A percentile compares a stretch with the other conserved stretches of the same genome.
Evolutionary conservation across 2,329 filamentous ascomycete genomes (phyloP).

Genomic region (Rugonectria rugulosa): DNA sequence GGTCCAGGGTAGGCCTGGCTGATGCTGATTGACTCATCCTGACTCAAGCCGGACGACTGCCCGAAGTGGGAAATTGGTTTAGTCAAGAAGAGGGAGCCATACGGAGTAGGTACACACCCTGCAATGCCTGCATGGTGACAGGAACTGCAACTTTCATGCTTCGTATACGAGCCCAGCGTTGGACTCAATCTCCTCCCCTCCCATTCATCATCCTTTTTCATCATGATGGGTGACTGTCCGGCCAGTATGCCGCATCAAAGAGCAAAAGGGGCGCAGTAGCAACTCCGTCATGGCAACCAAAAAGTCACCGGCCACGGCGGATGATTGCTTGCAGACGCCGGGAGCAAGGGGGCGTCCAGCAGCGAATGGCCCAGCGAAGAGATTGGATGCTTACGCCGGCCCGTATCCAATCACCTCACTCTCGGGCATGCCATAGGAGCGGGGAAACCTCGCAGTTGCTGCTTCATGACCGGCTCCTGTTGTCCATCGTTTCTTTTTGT

Average conservation of each 20-base stretch:
- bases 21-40: conserved; percentile 19
- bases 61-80: conserved; percentile 13
- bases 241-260: too few relatives aligned
- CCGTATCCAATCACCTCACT: conserved; percentile 22
- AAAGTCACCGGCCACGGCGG: conserved; percentile 1
- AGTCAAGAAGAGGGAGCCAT: background rate
- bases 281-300: conserved; percentile 4
- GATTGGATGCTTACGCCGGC: conserved; percentile 23
- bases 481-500: conserved; percentile 10
- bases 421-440: conserved; percentile 8
- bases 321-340: conserved; percentile 9
- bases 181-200: background rate
- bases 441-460: conserved; percentile 13
- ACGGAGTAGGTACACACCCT: background rate
- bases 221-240: too few relatives aligned
- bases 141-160: too few relatives aligned
- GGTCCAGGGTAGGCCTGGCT: conserved; percentile 20
- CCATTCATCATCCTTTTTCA: background rate
- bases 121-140: too few relatives aligned
- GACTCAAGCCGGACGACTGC: conserved; percentile 7
- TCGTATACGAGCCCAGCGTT: too few relatives aligned
- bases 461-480: conserved; percentile 15
- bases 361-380: conserved; percentile 19
- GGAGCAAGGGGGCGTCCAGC: conserved; percentile 8
- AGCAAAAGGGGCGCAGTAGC: background rate